These are phyloP conservation scores for Aspergillus novofumigatus DNA, from an alignment of 2,329 filamentous ascomycete species.

Conservation along the genomic window DNA sequence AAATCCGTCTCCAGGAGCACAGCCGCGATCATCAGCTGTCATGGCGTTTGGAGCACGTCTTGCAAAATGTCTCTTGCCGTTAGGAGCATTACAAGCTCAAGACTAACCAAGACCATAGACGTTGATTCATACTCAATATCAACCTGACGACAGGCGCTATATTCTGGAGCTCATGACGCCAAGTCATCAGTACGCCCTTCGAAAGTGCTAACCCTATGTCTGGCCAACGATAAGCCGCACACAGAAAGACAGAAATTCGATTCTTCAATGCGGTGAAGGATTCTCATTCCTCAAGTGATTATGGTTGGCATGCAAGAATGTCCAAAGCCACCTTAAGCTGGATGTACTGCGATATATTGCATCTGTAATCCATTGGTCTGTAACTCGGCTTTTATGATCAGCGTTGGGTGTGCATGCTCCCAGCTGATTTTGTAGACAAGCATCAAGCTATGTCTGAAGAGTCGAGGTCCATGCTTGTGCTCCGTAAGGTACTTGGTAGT, in stretches of 20 bases:
- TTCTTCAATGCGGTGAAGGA: neutral
- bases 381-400: too few relatives aligned
- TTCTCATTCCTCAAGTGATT: neutral
- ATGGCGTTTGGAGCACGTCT: neutral
- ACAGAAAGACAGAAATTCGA: neutral
- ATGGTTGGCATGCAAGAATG: neutral
- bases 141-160: neutral
- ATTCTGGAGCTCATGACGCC: neutral
- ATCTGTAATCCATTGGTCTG: too few relatives aligned
- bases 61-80: neutral
- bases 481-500: neutral
- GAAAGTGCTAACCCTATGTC: neutral
- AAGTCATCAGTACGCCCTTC: too few relatives aligned
- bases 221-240: too few relatives aligned
- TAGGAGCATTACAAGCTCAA: neutral
- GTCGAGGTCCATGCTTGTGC: neutral
- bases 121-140: neutral
- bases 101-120: neutral
- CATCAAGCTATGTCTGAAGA: neutral
- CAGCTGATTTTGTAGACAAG: too few relatives aligned
- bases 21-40: neutral
- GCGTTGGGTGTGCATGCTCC: too few relatives aligned
- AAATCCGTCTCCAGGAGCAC: neutral
- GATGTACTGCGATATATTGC: too few relatives aligned
- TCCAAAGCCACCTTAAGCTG: too few relatives aligned